Conservation (phyloP, 2,329 filamentous ascomycete species). For the Sclerotinia subarctica region DNA sequence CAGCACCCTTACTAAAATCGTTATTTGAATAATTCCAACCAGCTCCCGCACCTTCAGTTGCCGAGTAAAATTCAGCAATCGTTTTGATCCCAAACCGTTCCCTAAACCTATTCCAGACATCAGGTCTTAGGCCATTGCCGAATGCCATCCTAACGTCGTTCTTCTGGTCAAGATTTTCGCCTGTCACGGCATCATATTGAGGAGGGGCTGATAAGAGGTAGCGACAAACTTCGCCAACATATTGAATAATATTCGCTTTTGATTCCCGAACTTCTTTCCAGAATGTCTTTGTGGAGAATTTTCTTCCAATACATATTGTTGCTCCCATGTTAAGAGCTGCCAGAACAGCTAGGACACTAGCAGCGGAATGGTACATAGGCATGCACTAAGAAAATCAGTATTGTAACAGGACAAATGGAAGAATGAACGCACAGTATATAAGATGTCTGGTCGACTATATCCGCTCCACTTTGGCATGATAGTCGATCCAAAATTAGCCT, state of each 20-base stretch:
- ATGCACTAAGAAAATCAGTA: conserved; percentile 57
- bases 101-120: conserved; percentile 83
- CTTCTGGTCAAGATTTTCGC: conserved; percentile 66
- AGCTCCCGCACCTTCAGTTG: conserved; percentile 68
- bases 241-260: conserved; percentile 74
- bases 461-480: conserved; percentile 56
- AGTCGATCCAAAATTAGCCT: conserved; percentile 52
- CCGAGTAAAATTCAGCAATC: conserved; percentile 77
- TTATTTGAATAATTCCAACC: conserved; percentile 74
- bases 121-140: conserved; percentile 80
- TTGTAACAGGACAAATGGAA: conserved; percentile 20
- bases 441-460: conserved; percentile 61
- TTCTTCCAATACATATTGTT: conserved; percentile 69
- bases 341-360: conserved; percentile 65
- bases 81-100: conserved; percentile 72
- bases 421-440: conserved; percentile 62
- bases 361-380: conserved; percentile 86
- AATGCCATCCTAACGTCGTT: conserved; percentile 74
- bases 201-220: conserved; percentile 70
- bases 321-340: conserved; percentile 57
- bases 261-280: conserved; percentile 72
- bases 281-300: conserved; percentile 74
- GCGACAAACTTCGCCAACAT: conserved; percentile 83
- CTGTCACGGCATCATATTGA: conserved; percentile 59
- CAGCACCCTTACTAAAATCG: conserved; percentile 69